Evolutionary conservation across 345 rosid genomes (phyloP), one percentile per base, ranked within the genome.

Genomic region (Arabidopsis suecica): DNA sequence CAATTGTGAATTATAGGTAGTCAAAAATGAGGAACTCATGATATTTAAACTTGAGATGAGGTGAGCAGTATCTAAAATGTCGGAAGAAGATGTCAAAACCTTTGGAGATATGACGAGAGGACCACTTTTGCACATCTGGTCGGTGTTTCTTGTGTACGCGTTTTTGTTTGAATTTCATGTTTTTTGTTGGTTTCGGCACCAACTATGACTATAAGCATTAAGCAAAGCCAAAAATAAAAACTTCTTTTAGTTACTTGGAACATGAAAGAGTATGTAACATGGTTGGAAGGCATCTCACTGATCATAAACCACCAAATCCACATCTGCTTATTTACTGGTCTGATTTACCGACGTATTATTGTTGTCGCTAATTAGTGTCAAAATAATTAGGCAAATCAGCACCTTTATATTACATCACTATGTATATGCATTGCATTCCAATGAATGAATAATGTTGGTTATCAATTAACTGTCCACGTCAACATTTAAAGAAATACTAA

Each of bases 121-220:
- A 49, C 68, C 75, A 61, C 61, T 37, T 6, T 14, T 10, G 13
- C 40, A 11, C 20, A 49, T 50, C 28, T 61, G 76, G 69, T 72
- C 68, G 68, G 61, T 50, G 68, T 71, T 20, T 41, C 0, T 2
- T 20, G 33, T 33, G 33, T 65, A 38, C 33, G 14, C 18, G 60
- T 18, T n/a, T 36, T 60, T 3, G 56, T 34, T 59, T 59, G 1
- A 3, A 6, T 32, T 4, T 7, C 9, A 16, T n/a, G 18, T 0
- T 7, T 55, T 55, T 30, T 6, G 38, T 13, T 55, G 10, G 38
- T n/a, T 56, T 56, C 9, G 40, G 61, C 22, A 30, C 20, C 60
- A 14, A 55, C 40, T 7, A 22, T 23, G 2, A 23, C 25, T 45
- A 28, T 45, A 45, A 5, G 20, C 3, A 38, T 1, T 45, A 45